Percentiles rank a stretch among this genome's conserved stretches.
Evolutionary conservation across 169 alveolate genomes (phyloP).

Genomic region (Plasmodium cynomolgi): DNA sequence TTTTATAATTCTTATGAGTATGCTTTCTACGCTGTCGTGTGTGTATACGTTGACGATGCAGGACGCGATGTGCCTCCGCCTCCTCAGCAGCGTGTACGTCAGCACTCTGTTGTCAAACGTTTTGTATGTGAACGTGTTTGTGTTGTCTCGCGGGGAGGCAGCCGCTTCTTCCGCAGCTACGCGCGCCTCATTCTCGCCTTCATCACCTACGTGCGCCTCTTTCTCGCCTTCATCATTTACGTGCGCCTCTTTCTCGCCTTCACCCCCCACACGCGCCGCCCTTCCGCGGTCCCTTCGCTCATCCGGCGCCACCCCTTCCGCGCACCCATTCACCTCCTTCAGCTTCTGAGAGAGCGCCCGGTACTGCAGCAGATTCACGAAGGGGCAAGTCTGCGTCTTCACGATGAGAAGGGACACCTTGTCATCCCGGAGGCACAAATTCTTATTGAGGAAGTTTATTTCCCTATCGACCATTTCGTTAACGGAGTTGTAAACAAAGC

Average conservation of each 20-base stretch:
- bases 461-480: constrained; percentile 41
- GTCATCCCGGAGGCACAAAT: constrained; percentile 38
- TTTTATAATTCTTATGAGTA: constrained; percentile 41
- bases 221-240: no score
- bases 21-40: constrained; percentile 51
- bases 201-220: not conserved
- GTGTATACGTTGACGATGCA: constrained; percentile 36
- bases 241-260: not conserved
- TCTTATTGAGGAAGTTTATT: constrained; percentile 25
- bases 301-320: not conserved
- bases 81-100: not conserved
- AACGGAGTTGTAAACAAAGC: constrained; percentile 46
- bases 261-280: not conserved
- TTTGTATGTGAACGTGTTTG: not conserved
- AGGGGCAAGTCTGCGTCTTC: constrained; percentile 52
- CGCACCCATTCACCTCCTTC: constrained; percentile 15
- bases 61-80: not conserved
- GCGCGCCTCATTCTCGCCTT: not conserved
- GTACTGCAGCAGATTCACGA: constrained; percentile 27
- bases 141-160: not conserved
- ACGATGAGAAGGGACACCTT: constrained; percentile 36
- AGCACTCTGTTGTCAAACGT: not conserved
- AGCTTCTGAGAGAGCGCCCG: constrained; percentile 1
- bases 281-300: not conserved
- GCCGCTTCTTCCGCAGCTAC: not conserved